These are phyloP conservation scores for Pterocarpus santalinus DNA, from an alignment of 306 rosid genomes.

Conservation along the genomic window DNA sequence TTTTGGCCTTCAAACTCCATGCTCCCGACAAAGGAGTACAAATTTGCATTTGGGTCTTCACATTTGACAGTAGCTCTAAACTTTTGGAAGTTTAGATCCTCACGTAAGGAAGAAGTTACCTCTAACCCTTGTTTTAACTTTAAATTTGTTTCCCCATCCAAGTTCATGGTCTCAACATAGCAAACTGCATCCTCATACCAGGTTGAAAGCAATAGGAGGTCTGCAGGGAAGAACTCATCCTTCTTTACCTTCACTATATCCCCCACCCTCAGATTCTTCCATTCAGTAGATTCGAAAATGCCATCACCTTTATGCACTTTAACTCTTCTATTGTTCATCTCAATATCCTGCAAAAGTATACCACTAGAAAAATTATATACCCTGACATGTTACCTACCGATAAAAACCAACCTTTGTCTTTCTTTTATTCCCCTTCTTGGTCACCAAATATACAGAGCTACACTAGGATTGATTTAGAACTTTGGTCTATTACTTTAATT, in stretches of 20 bases:
- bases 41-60: constrained; percentile 95
- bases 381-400: background rate
- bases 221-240: constrained; percentile 94
- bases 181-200: constrained; percentile 90
- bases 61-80: constrained; percentile 80
- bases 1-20: constrained; percentile 71
- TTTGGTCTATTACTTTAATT: background rate
- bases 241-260: constrained; percentile 83
- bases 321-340: constrained; percentile 83
- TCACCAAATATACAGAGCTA: background rate
- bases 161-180: constrained; percentile 98
- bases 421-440: background rate
- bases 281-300: constrained; percentile 62
- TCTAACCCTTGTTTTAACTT: constrained; percentile 91
- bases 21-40: constrained; percentile 85
- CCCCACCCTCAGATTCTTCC: constrained; percentile 95
- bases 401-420: background rate
- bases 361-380: constrained; percentile 36
- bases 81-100: constrained; percentile 53
- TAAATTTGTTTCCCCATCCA: constrained; percentile 97
- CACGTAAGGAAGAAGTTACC: constrained; percentile 66
- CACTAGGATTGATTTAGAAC: background rate
- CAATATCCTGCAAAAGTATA: constrained; percentile 69
- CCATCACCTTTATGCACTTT: constrained; percentile 74
- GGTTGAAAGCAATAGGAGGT: constrained; percentile 86